A percentile compares a stretch with the other conserved stretches of the same genome.
Evolutionary conservation across 2,329 filamentous ascomycete genomes (phyloP).

Genomic region (Passalora sequoiae): DNA sequence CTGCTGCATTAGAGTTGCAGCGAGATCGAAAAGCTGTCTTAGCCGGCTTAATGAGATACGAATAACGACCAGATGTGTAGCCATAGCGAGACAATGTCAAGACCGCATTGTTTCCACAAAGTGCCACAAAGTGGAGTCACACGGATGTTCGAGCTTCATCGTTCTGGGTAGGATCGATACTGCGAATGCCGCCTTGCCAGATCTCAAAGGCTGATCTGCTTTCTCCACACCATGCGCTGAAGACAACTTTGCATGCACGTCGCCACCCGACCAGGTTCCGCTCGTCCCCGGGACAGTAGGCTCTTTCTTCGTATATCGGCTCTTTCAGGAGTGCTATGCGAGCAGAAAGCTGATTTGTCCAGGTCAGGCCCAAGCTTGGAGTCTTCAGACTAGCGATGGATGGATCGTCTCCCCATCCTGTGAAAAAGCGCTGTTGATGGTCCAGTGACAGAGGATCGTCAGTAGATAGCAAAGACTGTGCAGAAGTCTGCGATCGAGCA

Average conservation of each 20-base stretch:
- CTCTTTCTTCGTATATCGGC: constrained; percentile 45
- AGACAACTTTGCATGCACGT: constrained; percentile 82
- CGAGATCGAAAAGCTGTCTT: no score
- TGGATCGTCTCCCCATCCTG: constrained; percentile 75
- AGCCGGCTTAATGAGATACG: no score
- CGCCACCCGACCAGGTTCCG: constrained; percentile 56
- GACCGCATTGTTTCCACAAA: no score
- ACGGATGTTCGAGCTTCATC: no score
- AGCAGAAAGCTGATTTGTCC: constrained; percentile 82
- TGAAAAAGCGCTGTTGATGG: constrained; percentile 92
- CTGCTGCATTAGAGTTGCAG: background rate
- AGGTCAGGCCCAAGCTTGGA: constrained; percentile 79
- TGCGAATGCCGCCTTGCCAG: constrained; percentile 54
- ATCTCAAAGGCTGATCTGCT: constrained; percentile 70
- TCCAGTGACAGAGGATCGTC: constrained; percentile 65
- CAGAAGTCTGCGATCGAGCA: constrained; percentile 2
- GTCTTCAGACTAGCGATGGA: constrained; percentile 60
- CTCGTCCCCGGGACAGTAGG: constrained; percentile 40
- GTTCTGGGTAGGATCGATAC: no score
- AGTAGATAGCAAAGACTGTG: constrained; percentile 37
- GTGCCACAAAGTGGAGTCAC: no score
- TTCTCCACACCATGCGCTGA: constrained; percentile 67
- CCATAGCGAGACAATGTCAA: no score
- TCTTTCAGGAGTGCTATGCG: constrained; percentile 76
- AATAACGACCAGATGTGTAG: no score